Evolutionary conservation across 148 eudicot species (phyloP), one percentile per base, ranked within the genome.

Genomic region (Chenopodium quinoa): DNA sequence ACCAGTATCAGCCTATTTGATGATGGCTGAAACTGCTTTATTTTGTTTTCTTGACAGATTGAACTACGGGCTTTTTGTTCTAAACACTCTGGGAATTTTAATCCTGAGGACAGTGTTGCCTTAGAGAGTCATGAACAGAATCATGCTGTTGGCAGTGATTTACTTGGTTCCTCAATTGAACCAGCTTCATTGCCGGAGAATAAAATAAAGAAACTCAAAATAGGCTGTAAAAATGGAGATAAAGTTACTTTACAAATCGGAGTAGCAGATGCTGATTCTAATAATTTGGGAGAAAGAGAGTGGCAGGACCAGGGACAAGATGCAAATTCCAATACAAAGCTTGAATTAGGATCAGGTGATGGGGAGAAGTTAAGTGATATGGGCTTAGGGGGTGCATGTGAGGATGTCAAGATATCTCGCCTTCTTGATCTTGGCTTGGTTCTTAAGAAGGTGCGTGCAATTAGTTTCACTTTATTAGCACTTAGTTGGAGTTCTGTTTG

Each of bases 31-130:
- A 76, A 47, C 29, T 63, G 47, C 62, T 22, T 69, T 46, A 60
- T 48, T 70, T 75, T 50, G 13, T 50, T 25, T 34, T 60, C 31
- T 75, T 0, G 79, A 11, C 85, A 96, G 99, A 93, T 93, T 86
- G 99, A 96, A 86, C 79, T 96, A 78, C 89, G 98, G 32, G 98
- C 97, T 16, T 96, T 90, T 82, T 96, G 99, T 83, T 81, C 88
- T 44, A 96, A 91, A 82, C 99, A 96, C 85, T 96, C 99, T 46
- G 92, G 84, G 34, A 80, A 81, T 37, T 82, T 52, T n/a, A 80
- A 73, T 77, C 82, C 32, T 71, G 75, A 78, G 67, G 82, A 46
- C 47, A 62, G 70, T 79, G 78, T 76, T 78, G 31, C 34, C 67
- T 71, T 81, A 29, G 87, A 82, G 71, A 71, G 27, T 27, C 90